A percentile compares a stretch with the other conserved stretches of the same genome.
Evolutionary conservation across 176 grass and related monocot genomes (phyloP).

Genomic region (Avena sativa): DNA sequence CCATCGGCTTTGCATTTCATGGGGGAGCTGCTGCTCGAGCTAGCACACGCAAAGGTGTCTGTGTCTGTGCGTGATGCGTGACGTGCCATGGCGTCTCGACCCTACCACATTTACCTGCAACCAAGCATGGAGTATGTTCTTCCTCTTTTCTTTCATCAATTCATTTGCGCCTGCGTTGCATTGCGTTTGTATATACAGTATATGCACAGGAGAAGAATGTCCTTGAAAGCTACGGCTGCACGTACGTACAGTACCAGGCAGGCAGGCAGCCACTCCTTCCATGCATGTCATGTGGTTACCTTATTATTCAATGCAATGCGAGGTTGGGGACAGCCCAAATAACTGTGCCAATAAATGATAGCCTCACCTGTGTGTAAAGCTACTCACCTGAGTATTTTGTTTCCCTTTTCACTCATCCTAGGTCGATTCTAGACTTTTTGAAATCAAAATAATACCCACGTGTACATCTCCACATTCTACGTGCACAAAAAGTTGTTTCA

Average conservation of each 20-base stretch:
- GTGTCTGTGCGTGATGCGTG: neutral
- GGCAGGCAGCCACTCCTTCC: neutral
- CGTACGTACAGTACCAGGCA: too few relatives aligned
- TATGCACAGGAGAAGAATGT: neutral
- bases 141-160: neutral
- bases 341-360: neutral
- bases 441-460: too few relatives aligned
- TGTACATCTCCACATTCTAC: too few relatives aligned
- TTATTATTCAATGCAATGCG: slow-evolving; percentile 24
- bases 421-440: too few relatives aligned
- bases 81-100: neutral
- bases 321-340: neutral
- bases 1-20: slow-evolving; percentile 4
- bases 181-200: neutral
- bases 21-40: neutral
- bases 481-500: too few relatives aligned
- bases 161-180: neutral
- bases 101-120: neutral
- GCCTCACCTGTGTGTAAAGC: neutral
- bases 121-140: neutral
- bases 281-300: slow-evolving; percentile 8
- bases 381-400: too few relatives aligned
- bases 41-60: neutral
- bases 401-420: neutral
- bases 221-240: neutral